Base-by-base conservation (phyloP, 345 rosid species). In the Linum usitatissimum region DNA sequence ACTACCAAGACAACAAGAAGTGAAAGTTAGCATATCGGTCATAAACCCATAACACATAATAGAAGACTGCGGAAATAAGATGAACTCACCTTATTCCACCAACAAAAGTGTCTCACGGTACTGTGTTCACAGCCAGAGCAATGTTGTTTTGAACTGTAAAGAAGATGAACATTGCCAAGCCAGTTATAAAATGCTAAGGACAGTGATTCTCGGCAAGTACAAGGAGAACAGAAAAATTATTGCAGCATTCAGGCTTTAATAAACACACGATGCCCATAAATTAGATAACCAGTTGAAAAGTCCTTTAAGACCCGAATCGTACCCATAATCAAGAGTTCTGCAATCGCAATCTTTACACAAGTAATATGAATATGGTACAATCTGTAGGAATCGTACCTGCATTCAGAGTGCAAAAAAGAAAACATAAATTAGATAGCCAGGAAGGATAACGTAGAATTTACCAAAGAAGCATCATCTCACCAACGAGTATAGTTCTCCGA, bases 281-380 rank as follows among this genome's bases (percentile, higher is more conserved):
- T 45, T 10, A 45, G 14, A 15, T 12, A 45, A 45, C 17, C 14
- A 45, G 17, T 45, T 45, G 51, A 10, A 45, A 45, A 10, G 17
- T 45, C 51, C 14, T 34, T 7, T 45, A 45, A 7, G 51, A 3
- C 15, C 4, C 40, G 60, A 42, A 58, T n/a, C 70, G 61, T 92
- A 90, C 99, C 84, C 65, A 66, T 90, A 82, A 75, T 93, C 97
- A 72, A 93, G 99, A 66, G 71, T 76, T 78, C 69, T 83, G 78
- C 99, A 93, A 74, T 93, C 86, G 64, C 99, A 93, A 67, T 87
- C 97, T 77, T 86, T 86, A 70, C 99, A 93, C 42, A 93, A 80
- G 85, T 90, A 93, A 77, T 83, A 93, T 4, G 99, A 93, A 81
- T 81, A 93, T 38, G 99, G 99, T 39, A 58, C 74, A 66, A 93